phyloP scores from a whole-genome alignment of 192 early-diverging fungal species.

The Phlyctochytrium arcticum region DNA sequence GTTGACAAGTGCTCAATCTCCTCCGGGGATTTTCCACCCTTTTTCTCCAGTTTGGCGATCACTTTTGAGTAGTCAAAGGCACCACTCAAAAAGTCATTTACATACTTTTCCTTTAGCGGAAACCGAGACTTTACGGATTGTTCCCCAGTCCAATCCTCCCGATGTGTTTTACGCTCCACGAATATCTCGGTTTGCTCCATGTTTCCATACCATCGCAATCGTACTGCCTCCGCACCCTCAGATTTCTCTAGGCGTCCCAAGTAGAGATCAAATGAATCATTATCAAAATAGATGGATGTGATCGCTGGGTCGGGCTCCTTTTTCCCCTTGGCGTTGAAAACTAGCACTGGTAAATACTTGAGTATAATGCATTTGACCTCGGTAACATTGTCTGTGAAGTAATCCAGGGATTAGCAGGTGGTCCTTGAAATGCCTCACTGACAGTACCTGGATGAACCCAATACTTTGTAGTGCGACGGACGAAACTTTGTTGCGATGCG shows the following conservation, averaged over 20 bases:
- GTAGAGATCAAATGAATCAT: conserved; percentile 83
- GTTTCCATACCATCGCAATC: conserved; percentile 93
- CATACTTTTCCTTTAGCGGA: conserved; percentile 87
- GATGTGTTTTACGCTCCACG: conserved; percentile 97
- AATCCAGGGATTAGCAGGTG: not conserved
- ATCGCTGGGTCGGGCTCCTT: conserved; percentile 79
- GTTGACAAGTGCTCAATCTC: conserved; percentile 68
- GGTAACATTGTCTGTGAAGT: conserved; percentile 73
- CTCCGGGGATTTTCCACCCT: conserved; percentile 59
- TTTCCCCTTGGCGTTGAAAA: conserved; percentile 69
- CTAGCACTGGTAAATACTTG: conserved; percentile 84
- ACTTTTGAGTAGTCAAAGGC: conserved; percentile 66
- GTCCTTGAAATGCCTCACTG: not conserved
- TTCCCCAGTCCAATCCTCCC: conserved; percentile 85
- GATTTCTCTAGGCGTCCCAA: conserved; percentile 79
- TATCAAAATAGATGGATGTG: conserved; percentile 92
- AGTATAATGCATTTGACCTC: conserved; percentile 90
- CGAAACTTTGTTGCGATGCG: conserved; percentile 60
- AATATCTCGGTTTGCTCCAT: conserved; percentile 81
- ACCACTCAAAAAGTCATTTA: conserved; percentile 83
- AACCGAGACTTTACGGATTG: conserved; percentile 79
- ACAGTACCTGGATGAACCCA: conserved; percentile 79
- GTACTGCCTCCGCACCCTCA: conserved; percentile 76
- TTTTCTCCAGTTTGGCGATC: conserved; percentile 72
- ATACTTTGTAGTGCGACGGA: conserved; percentile 85